Base-by-base conservation (phyloP, 2,329 filamentous ascomycete species). In the Phaeosphaeriaceae sp. region DNA sequence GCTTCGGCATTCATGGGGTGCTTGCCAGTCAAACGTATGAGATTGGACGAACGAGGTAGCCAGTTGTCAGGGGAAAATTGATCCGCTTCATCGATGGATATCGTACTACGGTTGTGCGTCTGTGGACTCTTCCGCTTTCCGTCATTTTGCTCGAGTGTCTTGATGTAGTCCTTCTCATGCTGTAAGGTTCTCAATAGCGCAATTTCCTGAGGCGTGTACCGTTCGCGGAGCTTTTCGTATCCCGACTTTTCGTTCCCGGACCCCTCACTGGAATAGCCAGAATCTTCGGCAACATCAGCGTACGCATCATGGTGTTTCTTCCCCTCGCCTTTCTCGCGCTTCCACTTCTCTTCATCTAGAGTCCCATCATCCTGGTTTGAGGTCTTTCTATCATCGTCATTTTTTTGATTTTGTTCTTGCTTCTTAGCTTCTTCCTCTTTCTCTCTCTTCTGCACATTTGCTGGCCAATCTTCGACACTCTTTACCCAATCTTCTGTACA, bases 51-150 rank as follows among this genome's bases (percentile, higher is more conserved):
- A 9, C 83, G 78, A 3, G 83, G 83, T 1, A 86, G 74, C 84
- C 83, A 86, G 58, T 84, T 85, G 66, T 86, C 83, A 0, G 83
- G 83, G 1, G 79, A 80, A 61, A 83, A 83, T 44, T 85, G 82
- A 59, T 86, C 84, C 2, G 76, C 73, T 63, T 84, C 82, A 50
- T 84, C 80, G 54, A 85, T 80, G 7, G 71, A 69, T 10, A 80
- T 73, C 0, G 69, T 66, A 0, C 64, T 71, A 2, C 71, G 58
- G 13, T 74, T 72, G 21, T 74, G 64, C 1, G 62, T 70, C 30
- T 77, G 71, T 10, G 80, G 79, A 17, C 77, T 80, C 3, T 64
- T 65, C 3, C 70, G 69, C 54, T 77, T 79, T 19, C 82, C 82
- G 44, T 82, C 75, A 52, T 85, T 83, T 44, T 77, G 71, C 52